Evolutionary conservation across 169 alveolate species (phyloP).

Genomic region (Cryptosporidium viatorum): DNA sequence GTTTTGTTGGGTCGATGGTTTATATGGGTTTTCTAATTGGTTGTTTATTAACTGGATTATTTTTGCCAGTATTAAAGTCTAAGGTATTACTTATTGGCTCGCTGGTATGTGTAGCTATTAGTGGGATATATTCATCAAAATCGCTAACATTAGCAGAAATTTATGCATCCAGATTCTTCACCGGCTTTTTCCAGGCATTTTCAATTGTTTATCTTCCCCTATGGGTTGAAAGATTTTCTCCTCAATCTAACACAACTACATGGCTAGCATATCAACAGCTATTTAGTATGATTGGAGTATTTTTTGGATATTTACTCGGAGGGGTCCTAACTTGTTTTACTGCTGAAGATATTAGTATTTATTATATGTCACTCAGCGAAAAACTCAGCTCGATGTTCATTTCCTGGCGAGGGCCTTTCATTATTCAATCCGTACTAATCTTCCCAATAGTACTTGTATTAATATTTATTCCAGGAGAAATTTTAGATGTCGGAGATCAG

Average conservation of each 20-base stretch:
- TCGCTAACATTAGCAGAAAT: conserved; percentile 25
- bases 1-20: conserved; percentile 67
- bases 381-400: background rate
- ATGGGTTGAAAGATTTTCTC: conserved; percentile 71
- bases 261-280: conserved; percentile 74
- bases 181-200: conserved; percentile 63
- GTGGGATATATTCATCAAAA: conserved; percentile 53
- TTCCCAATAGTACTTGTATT: conserved; percentile 34
- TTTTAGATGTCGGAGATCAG: conserved; percentile 58
- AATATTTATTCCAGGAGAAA: conserved; percentile 36
- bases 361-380: conserved; percentile 22
- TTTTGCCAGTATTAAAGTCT: conserved; percentile 56
- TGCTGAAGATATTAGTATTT: conserved; percentile 37
- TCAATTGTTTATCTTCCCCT: conserved; percentile 55
- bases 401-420: conserved; percentile 76
- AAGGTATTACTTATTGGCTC: conserved; percentile 34
- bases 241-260: conserved; percentile 23
- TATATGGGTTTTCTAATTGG: conserved; percentile 74
- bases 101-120: background rate
- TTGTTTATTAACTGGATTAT: conserved; percentile 53
- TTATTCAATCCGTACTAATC: conserved; percentile 41
- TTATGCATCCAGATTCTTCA: conserved; percentile 70
- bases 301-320: conserved; percentile 64
- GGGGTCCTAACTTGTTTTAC: conserved; percentile 60
- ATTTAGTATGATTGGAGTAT: conserved; percentile 60